Conservation (phyloP, 2,329 filamentous ascomycete genomes). For the Aspergillus sp. region DNA sequence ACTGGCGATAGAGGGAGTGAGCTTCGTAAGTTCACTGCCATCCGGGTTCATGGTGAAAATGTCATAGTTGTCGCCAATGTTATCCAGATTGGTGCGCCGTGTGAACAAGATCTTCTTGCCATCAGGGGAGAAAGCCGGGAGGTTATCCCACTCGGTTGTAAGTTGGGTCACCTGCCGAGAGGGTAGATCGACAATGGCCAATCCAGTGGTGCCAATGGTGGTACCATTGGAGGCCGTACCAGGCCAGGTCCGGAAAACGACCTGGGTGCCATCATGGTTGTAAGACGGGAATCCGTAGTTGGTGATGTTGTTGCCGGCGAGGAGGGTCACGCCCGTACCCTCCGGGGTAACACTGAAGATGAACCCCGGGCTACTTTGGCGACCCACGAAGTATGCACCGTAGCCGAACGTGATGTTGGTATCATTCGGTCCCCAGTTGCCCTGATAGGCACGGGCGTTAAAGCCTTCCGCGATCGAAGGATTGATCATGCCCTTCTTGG, state of each 20-base stretch:
- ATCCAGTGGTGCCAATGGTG: slow-evolving; percentile 26
- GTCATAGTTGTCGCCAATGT: slow-evolving; percentile 33
- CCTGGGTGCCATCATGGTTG: slow-evolving; percentile 38
- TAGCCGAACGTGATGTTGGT: slow-evolving; percentile 18
- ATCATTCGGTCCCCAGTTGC: slow-evolving; percentile 13
- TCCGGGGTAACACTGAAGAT: no score
- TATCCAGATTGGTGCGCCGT: slow-evolving; percentile 33
- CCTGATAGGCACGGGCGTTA: no score
- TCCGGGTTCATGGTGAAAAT: slow-evolving; percentile 47
- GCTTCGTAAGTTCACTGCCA: slow-evolving; percentile 37
- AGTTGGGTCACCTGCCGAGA: slow-evolving; percentile 33
- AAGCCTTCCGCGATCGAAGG: no score
- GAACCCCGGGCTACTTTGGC: no score
- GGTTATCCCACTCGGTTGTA: slow-evolving; percentile 44
- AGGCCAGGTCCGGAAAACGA: slow-evolving; percentile 42
- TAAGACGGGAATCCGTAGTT: slow-evolving; percentile 47
- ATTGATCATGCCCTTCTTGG: no score
- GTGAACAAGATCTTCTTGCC: slow-evolving; percentile 45
- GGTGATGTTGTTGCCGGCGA: no score
- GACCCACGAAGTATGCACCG: no score
- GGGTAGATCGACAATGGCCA: slow-evolving; percentile 32
- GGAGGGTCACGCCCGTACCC: no score
- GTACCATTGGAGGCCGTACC: slow-evolving; percentile 12
- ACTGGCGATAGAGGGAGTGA: slow-evolving; percentile 42
- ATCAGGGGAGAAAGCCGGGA: slow-evolving; percentile 43